Base-by-base conservation (phyloP, 495 filamentous ascomycete species). In the Poronia punctata region DNA sequence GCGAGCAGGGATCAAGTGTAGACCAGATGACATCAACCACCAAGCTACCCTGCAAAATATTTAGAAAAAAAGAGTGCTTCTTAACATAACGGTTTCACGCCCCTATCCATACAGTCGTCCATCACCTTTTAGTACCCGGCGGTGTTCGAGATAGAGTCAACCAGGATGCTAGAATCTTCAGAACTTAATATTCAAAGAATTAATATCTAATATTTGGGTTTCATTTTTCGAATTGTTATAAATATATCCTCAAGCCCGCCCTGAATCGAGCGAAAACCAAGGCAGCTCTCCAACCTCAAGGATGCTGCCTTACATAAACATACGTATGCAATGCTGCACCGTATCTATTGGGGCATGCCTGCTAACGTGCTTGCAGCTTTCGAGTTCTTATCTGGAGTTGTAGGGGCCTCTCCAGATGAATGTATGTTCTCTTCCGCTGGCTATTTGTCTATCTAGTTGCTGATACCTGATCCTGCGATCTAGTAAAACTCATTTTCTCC, bases 401-500 rank as follows among this genome's bases (percentile, higher is more conserved):
- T 89, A 25, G 92, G 90, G 40, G 80, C 86, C 32, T 86, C 86
- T 20, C 65, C 82, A 36, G 90, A 96, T 71, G 89, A 98, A 61
- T 70, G 89, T 94, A 78, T 31, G 57, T 45, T 20, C 35, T 38
- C 25, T 3, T 12, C 33, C 27, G 28, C 3, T 16, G 15, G 24
- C 20, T 33, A 11, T 18, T 40, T 17, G 4, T 39, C 33, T 14
- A 8, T 45, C 14, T 28, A 9, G 20, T 34, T 50, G 35, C 27
- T 30, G 35, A 47, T 40, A 40, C 39, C 36, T 39, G 43, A 43
- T 43, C 46, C 35, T n/a, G 47, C 50, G 45, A 25, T 31, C 42
- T 44, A 97, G 90, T 98, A 38, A 98, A 98, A 57, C 82, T 97
- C 57, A 81, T 95, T 50, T 80, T 80, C 60, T 86, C 87, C 11